Base-by-base conservation (phyloP, 1,284 basidiomycete genomes). In the Ganoderma resinaceum region DNA sequence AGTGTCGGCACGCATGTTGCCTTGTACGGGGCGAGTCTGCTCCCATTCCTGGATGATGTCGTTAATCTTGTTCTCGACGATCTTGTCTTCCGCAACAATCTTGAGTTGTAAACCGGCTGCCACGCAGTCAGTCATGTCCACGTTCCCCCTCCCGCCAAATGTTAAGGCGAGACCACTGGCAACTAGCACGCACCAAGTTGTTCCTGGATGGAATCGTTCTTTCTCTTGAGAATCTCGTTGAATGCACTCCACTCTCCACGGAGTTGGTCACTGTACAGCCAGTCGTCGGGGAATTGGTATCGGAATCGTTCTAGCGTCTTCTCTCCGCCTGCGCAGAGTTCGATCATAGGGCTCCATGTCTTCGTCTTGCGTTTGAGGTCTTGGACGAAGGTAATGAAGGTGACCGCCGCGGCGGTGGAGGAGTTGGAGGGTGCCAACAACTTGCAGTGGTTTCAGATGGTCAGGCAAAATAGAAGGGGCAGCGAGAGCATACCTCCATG, bases 31-130 rank as follows among this genome's bases (percentile, higher is more conserved):
- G 73, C 96, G 94, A 69, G 94, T 93, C 80, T 94, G 88, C 80
- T 99, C 96, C 98, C 98, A 99, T 78, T 99, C 98, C 66, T 87
- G 82, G 55, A 98, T 86, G 69, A 97, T 89, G 76, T 97, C 94
- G 77, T 90, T 92, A 77, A 97, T 95, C 83, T 94, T 95, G 80
- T 95, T 95, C 83, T 97, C 95, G 2, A 98, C 90, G 66, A 98
- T 96, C 84, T 97, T 98, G 85, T 99, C 98, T 80, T 99, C 96
- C 2, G 97, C 97, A n/a, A 97, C 95, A 78, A 99, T 98, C 87
- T 99, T 99, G 75, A 98, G 87, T 81, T 99, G 97, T 26, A 99
- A 85, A 2, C 97, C 97, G 68, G 96, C 97, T 96, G 67, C 1
- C 37, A 74, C 57, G 65, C 12, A 65, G 61, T 61, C 49, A 33